Evolutionary conservation across 2,329 filamentous ascomycete genomes (phyloP), one percentile per base, ranked within the genome.

Genomic region (Fonsecaea multimorphosa): DNA sequence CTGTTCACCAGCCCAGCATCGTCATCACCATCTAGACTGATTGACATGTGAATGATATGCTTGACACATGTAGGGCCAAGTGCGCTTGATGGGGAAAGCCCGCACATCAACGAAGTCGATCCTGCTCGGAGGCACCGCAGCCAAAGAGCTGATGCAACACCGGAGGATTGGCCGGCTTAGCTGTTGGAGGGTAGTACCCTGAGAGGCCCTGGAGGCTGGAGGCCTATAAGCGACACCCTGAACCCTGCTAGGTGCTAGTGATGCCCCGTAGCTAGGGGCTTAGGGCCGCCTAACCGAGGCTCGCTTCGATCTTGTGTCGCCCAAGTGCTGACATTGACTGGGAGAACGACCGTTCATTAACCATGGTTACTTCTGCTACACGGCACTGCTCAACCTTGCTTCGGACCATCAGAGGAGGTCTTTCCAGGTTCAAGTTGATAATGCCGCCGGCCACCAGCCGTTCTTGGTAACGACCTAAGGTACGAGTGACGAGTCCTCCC

Each of bases 281-380:
- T 19, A 40, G 38, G 38, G 14, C 40, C 34, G 32, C 32, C 22
- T 57, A 53, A 44, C 54, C 61, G 53, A 55, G 54, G 61, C 32
- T 63, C 61, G 61, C 38, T 63, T 63, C 61, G 61, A 61, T 46
- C 56, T 58, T 58, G 36, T 49, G 56, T 58, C 5, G 19, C 58
- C 58, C 19, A 52, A 32, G 46, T 49, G 44, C 44, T 49, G 19
- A 49, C 44, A 24, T 11, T 49, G 44, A 46, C 29, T 19, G 57
- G 22, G 11, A 51, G 4, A 36, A 32, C 27, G n/a, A 38, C 32
- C n/a, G 8, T n/a, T 36, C 44, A 34, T 14, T 22, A 12, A 51
- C 19, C 6, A 40, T 40, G 3, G 19, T 24, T 12, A 2, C 22
- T 24, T 24, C 44, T 49, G 24, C 44, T 5, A 3, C 44, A 49